Conservation (phyloP, 2,329 filamentous ascomycete genomes). For the Colletotrichum horii region DNA sequence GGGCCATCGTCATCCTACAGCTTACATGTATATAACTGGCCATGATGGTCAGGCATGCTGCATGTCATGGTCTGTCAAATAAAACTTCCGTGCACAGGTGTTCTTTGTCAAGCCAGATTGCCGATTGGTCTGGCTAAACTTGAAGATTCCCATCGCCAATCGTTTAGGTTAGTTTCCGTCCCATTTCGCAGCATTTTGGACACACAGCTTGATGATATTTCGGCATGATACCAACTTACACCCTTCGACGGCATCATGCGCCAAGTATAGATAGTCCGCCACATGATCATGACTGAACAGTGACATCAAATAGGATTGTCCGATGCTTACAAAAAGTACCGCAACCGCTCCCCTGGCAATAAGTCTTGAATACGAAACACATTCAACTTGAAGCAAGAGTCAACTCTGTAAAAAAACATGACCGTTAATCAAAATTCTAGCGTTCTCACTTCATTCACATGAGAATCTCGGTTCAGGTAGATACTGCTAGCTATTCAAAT, state of each 20-base stretch:
- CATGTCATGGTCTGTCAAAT: background rate
- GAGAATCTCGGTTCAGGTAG: too few relatives aligned
- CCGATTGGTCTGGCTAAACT: background rate
- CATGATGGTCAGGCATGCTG: background rate
- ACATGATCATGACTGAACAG: background rate
- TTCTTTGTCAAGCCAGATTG: background rate
- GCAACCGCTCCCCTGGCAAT: too few relatives aligned
- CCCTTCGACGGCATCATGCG: background rate
- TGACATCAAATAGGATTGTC: too few relatives aligned
- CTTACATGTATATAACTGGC: background rate
- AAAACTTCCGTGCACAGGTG: background rate
- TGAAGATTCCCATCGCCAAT: background rate
- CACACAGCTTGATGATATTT: background rate
- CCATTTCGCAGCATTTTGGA: background rate
- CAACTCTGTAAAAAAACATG: too few relatives aligned
- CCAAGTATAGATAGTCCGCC: background rate
- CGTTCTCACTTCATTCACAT: too few relatives aligned
- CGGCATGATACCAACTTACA: background rate
- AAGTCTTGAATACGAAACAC: too few relatives aligned
- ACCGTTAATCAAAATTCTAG: too few relatives aligned
- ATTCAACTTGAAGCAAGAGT: too few relatives aligned
- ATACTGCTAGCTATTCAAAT: too few relatives aligned
- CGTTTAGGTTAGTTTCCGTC: background rate
- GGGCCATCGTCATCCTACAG: background rate
- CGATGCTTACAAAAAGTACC: too few relatives aligned